A percentile compares a stretch with the other conserved stretches of the same genome.
phyloP scores from a whole-genome alignment of 257 asterid species.

The Rubia yunnanensis region DNA sequence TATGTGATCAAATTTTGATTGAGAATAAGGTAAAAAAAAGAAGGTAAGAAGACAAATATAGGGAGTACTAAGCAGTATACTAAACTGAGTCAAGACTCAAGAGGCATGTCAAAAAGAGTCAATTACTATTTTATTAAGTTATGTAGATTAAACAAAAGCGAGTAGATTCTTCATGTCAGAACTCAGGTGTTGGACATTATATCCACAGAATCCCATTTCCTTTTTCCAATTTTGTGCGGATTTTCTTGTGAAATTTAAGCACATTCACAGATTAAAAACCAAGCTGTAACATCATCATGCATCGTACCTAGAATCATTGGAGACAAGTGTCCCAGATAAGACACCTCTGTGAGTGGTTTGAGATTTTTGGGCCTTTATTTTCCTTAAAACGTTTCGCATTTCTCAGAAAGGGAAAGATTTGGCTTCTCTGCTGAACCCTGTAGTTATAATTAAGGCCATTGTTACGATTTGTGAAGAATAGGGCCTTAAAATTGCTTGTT shows the following conservation, averaged over 20 bases:
- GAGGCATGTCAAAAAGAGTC: not conserved
- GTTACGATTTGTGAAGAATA: not conserved
- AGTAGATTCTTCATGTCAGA: not conserved
- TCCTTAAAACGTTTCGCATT: not conserved
- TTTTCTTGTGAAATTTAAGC: not conserved
- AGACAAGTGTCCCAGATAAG: not conserved
- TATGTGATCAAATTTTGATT: no score
- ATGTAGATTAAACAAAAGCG: not conserved
- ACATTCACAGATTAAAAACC: not conserved
- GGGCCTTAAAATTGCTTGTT: not conserved
- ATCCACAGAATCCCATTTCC: not conserved
- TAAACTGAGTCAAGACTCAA: not conserved
- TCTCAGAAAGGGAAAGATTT: not conserved
- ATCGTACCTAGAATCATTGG: not conserved
- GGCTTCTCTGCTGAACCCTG: not conserved
- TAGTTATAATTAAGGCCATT: constrained; percentile 5
- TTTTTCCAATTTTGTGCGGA: not conserved
- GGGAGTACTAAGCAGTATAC: no score
- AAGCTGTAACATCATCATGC: not conserved
- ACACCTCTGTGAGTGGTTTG: constrained; percentile 6
- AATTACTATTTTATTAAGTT: not conserved
- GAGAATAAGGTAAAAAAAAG: no score
- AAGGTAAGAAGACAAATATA: no score
- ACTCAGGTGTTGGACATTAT: not conserved
- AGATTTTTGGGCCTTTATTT: constrained; percentile 13